Evolutionary conservation across 768 basidiomycete genomes (phyloP).

Genomic region (Agaricus subrufescens): DNA sequence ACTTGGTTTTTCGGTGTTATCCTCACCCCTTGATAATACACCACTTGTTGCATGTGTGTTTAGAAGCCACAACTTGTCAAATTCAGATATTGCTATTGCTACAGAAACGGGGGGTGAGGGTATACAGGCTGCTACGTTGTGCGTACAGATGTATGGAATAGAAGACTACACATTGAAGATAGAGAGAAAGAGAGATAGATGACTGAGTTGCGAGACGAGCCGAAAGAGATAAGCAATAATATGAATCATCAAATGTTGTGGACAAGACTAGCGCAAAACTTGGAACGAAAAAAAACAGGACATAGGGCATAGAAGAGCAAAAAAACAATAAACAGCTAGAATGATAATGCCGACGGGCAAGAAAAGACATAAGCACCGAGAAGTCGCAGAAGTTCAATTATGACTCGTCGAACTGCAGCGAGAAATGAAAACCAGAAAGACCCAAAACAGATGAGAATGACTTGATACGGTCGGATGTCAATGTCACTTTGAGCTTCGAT

Average conservation of each 20-base stretch:
- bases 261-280: background rate
- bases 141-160: background rate
- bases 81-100: conserved; percentile 8
- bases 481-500: no score
- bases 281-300: background rate
- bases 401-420: no score
- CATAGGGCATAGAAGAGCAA: background rate
- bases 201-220: background rate
- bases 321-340: no score
- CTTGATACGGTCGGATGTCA: no score
- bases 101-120: conserved; percentile 1
- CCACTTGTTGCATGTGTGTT: background rate
- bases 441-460: no score
- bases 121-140: conserved; percentile 1
- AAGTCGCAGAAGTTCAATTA: background rate
- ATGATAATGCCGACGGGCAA: background rate
- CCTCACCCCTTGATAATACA: background rate
- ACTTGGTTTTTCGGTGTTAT: background rate
- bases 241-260: background rate
- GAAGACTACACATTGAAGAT: background rate
- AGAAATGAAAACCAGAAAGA: no score
- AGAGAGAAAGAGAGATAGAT: background rate
- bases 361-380: background rate
- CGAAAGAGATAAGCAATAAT: background rate
- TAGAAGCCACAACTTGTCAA: conserved; percentile 7